Evolutionary conservation across 805 yeast species (phyloP).

Genomic region (Cephaloascus albidus): DNA sequence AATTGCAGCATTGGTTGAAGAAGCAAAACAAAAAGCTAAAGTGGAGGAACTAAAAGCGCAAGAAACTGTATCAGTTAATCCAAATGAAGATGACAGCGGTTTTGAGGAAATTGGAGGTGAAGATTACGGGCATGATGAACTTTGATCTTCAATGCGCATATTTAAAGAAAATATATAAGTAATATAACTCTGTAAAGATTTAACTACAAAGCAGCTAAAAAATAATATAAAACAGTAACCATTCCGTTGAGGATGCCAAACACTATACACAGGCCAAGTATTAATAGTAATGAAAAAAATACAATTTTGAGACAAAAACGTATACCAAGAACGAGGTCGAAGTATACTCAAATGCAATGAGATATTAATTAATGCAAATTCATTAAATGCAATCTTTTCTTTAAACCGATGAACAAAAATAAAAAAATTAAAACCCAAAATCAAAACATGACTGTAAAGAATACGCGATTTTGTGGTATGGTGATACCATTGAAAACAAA

Average conservation of each 20-base stretch:
- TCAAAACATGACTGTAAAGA: neutral
- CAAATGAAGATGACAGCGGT: neutral
- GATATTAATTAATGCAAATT: neutral
- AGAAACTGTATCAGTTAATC: conserved; percentile 4
- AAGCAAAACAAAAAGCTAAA: conserved; percentile 10
- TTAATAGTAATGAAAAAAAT: neutral
- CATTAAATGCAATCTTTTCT: neutral
- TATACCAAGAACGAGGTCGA: neutral
- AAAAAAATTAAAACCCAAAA: neutral
- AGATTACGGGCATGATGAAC: conserved; percentile 4
- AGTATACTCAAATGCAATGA: neutral
- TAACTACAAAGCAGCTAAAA: neutral
- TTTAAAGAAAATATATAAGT: no score
- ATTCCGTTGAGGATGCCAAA: conserved; percentile 1
- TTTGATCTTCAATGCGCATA: no score
- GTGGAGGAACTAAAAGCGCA: conserved; percentile 7
- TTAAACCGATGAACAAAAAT: neutral
- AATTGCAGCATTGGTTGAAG: conserved; percentile 20
- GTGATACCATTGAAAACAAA: conserved; percentile 1
- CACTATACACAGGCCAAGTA: conserved; percentile 1
- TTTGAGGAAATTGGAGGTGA: neutral
- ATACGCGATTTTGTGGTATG: conserved; percentile 1
- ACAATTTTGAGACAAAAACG: neutral
- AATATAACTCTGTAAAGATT: neutral
- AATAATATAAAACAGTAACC: neutral